phyloP scores from a whole-genome alignment of 768 basidiomycete genomes.

The Russula sp. region DNA sequence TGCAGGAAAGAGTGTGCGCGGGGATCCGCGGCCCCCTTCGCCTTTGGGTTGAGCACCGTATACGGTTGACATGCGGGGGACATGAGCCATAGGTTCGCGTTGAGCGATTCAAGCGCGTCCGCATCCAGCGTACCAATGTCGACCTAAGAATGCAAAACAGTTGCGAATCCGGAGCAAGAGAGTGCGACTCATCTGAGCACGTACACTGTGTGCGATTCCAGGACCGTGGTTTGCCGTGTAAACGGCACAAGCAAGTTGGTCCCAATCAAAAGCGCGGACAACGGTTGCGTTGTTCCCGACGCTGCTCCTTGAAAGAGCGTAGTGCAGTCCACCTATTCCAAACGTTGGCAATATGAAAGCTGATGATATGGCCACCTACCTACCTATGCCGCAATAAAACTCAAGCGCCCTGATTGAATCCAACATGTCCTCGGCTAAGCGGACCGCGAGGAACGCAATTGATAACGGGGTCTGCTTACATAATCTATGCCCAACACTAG shows the following conservation, averaged over 20 bases:
- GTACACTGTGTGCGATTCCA: conserved; percentile 51
- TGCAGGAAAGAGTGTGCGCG: conserved; percentile 74
- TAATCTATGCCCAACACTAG: conserved; percentile 10
- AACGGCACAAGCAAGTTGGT: conserved; percentile 67
- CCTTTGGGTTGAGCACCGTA: conserved; percentile 70
- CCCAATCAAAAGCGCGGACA: conserved; percentile 79
- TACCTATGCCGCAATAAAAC: conserved; percentile 82
- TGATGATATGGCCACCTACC: conserved; percentile 9
- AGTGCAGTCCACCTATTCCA: conserved; percentile 63
- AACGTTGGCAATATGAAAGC: neutral
- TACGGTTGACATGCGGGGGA: conserved; percentile 86
- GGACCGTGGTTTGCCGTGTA: conserved; percentile 60
- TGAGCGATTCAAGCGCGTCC: conserved; percentile 42
- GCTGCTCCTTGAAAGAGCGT: conserved; percentile 55
- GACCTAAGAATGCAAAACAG: conserved; percentile 37
- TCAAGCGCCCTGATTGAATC: conserved; percentile 42
- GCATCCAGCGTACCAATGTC: conserved; percentile 63
- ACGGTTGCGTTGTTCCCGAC: conserved; percentile 43
- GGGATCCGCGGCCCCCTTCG: conserved; percentile 68
- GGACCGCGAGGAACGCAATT: neutral
- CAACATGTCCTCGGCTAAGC: neutral
- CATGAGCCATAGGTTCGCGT: conserved; percentile 69
- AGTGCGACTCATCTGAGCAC: conserved; percentile 16
- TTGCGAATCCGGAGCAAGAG: neutral
- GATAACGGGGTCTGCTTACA: conserved; percentile 20